Percentiles rank a stretch among this genome's conserved stretches.
Evolutionary conservation across 352 stramenopile species (phyloP).

Genomic region (Globisporangium parvum): DNA sequence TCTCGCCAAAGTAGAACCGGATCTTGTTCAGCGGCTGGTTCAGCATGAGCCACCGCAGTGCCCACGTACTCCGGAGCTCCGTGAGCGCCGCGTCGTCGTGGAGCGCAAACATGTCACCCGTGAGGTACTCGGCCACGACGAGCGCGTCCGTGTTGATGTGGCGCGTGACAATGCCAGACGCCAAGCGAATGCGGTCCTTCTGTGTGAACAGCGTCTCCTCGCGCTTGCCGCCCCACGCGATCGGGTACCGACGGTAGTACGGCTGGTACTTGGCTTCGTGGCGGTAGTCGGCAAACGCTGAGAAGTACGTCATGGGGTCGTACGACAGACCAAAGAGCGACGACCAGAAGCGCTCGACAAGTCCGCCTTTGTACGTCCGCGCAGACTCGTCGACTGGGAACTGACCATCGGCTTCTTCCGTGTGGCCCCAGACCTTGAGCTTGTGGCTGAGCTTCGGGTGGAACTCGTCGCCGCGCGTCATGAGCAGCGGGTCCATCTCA

Average conservation of each 20-base stretch:
- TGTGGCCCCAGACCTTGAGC: constrained; percentile 65
- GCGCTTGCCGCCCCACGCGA: constrained; percentile 59
- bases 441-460: constrained; percentile 51
- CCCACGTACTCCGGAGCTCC: constrained; percentile 71
- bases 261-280: constrained; percentile 66
- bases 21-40: constrained; percentile 86
- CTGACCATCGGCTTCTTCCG: constrained; percentile 61
- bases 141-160: constrained; percentile 76
- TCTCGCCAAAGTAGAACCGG: constrained; percentile 89
- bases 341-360: constrained; percentile 42
- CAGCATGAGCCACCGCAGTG: constrained; percentile 66
- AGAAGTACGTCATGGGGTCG: constrained; percentile 78
- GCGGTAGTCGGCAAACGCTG: constrained; percentile 70
- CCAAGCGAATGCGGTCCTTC: constrained; percentile 76
- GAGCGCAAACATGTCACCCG: constrained; percentile 81
- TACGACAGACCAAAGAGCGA: constrained; percentile 59
- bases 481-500: constrained; percentile 72
- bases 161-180: constrained; percentile 57
- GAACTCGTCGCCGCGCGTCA: constrained; percentile 51
- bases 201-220: constrained; percentile 77
- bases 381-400: constrained; percentile 46
- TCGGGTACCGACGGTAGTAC: constrained; percentile 77
- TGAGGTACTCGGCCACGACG: constrained; percentile 41
- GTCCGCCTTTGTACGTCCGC: constrained; percentile 15
- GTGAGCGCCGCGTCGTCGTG: constrained; percentile 69